phyloP scores from a whole-genome alignment of 768 basidiomycete genomes.

The Rhodotorula graminis region DNA sequence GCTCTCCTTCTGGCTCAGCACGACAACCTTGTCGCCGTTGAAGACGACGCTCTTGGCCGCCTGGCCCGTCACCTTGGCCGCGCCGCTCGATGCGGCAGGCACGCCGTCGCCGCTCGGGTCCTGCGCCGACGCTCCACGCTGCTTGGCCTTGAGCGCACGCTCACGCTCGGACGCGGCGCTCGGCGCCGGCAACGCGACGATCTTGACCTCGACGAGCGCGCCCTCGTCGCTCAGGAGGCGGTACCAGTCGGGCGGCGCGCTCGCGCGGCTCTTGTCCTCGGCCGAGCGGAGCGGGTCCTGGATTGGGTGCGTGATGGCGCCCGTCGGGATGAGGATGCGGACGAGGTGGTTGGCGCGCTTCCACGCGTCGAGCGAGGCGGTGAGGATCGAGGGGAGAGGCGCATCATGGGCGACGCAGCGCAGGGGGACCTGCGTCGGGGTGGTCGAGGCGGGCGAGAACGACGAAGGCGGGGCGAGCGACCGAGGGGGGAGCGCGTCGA shows the following conservation, averaged over 20 bases:
- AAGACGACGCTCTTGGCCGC: slow-evolving; percentile 43
- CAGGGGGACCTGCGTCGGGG: slow-evolving; percentile 41
- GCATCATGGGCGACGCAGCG: slow-evolving; percentile 64
- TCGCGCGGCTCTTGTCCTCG: slow-evolving; percentile 53
- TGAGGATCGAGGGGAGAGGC: slow-evolving; percentile 59
- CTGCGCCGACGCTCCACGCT: not conserved
- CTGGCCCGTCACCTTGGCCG: slow-evolving; percentile 21
- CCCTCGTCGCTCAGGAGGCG: slow-evolving; percentile 55
- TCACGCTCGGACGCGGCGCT: slow-evolving; percentile 3
- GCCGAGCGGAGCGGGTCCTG: slow-evolving; percentile 76
- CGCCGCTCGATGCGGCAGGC: not conserved
- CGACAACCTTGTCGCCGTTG: slow-evolving; percentile 50
- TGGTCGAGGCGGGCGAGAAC: not conserved
- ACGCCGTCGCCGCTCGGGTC: not conserved
- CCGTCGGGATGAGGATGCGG: slow-evolving; percentile 72
- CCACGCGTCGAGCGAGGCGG: slow-evolving; percentile 56
- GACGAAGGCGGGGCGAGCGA: not conserved
- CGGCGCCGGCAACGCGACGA: slow-evolving; percentile 53
- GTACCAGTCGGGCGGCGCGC: slow-evolving; percentile 53
- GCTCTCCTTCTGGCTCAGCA: slow-evolving; percentile 67
- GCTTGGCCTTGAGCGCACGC: not conserved
- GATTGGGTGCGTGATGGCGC: slow-evolving; percentile 70
- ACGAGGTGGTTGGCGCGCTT: slow-evolving; percentile 63
- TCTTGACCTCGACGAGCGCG: slow-evolving; percentile 58
- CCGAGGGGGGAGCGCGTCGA: slow-evolving; percentile 33